phyloP scores from a whole-genome alignment of 139 green algal species.

The Coelastrella sp. region DNA sequence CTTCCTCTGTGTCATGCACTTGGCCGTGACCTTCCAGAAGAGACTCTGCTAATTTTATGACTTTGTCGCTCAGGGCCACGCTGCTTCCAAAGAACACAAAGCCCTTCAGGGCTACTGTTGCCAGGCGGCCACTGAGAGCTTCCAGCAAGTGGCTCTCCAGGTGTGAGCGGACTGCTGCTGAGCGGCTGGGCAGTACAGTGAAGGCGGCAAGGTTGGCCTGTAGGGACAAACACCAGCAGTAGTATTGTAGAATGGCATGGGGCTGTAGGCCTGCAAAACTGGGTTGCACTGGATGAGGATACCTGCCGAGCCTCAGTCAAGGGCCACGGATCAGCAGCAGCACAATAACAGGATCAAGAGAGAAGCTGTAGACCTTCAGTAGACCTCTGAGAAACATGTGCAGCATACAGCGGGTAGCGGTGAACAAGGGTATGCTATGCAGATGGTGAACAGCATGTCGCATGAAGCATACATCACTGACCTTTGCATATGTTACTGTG shows the following conservation, averaged over 20 bases:
- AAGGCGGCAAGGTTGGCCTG: constrained; percentile 62
- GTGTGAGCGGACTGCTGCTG: constrained; percentile 60
- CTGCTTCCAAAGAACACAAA: constrained; percentile 89
- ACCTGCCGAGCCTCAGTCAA: too few species aligned
- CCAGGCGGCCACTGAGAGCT: constrained; percentile 49
- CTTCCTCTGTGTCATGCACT: not conserved
- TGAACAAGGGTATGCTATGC: not conserved
- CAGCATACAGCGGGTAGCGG: not conserved
- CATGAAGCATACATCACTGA: constrained; percentile 7
- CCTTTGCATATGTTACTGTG: constrained; percentile 74
- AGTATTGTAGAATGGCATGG: too few species aligned
- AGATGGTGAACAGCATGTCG: not conserved
- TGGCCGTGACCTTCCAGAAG: not conserved
- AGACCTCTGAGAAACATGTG: not conserved
- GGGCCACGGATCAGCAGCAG: not conserved
- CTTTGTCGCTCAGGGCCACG: constrained; percentile 66
- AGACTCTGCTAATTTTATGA: constrained; percentile 20
- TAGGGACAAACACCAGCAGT: not conserved
- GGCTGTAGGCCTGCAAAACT: too few species aligned
- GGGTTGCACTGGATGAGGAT: too few species aligned
- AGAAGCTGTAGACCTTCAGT: too few species aligned
- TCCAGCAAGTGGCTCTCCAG: constrained; percentile 49
- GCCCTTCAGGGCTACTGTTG: constrained; percentile 69
- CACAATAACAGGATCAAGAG: not conserved
- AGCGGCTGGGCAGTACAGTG: constrained; percentile 54